Base-by-base conservation (phyloP, 192 early-diverging fungal species). In the Gaertneriomyces sp. region DNA sequence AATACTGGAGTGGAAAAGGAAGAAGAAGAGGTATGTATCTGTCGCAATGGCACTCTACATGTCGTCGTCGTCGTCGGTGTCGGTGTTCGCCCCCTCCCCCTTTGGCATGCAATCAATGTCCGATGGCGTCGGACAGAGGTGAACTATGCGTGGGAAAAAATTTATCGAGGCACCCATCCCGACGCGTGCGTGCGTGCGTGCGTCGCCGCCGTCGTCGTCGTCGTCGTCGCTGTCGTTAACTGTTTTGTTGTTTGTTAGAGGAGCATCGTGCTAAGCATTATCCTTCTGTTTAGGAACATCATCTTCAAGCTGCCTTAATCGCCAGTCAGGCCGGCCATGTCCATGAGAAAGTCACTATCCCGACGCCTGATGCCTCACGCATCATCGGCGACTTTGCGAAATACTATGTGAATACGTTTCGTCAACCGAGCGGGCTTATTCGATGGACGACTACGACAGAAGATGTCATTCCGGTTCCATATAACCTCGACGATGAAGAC, bases 1-100 rank as follows among this genome's bases (percentile, higher is more conserved):
- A 90, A 91, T 56, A 99, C 94, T 9, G 96, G 96, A 64, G 96
- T 98, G 5, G 94, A 97, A 68, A 96, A 98, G 74, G 96, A 95
- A 66, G 96, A 98, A 77, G 95, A 98, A 71, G 88, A 91, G 78
- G 91, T 90, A 63, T 59, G 85, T 66, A 42, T 64, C 14, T 14
- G 7, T 64, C 16, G 16, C n/a, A 42, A 16, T n/a, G 57, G 25
- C 25, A 33, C 2, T 2, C 25, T 33, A 33, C 25, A 33, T 33
- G 25, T 33, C 25, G 25, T 33, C 25, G 25, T 33, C 25, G 25
- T 33, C 25, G 25, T 33, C 25, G 25, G 25, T 33, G 0, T 33
- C 25, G 25, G 25, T 33, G 25, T 33, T 33, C 25, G 25, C 25
- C 25, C 25, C 25, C 2, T 33, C 25, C 25, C 2, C 25, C 25